Evolutionary conservation across 306 rosid species (phyloP), one percentile per base, ranked within the genome.

Genomic region (Lagenaria siceraria): DNA sequence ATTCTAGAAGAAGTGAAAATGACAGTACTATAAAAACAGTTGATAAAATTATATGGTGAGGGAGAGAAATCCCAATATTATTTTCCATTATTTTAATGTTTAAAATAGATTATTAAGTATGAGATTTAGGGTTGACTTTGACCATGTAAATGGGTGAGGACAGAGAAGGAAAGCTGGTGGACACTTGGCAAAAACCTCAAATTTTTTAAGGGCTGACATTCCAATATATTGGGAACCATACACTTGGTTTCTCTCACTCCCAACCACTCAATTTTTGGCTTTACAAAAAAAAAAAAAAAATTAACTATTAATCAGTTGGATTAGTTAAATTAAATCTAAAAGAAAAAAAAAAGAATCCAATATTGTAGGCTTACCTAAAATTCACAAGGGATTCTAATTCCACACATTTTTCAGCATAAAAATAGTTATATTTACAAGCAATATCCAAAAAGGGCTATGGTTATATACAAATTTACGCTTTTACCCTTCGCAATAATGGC

Each of bases 161-260:
- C 53, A 21, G 35, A 18, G 21, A 63, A 40, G 42, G 13, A 64
- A 24, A 60, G 18, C 3, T 64, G 25, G 15, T 8, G 42, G 22
- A 6, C 14, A 17, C 7, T 62, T 62, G 33, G 15, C 36, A 69
- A 69, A 69, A 69, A 10, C 55, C 0, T 38, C 42, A 4, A 3
- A 4, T 0, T 22, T 42, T 42, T 43, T 2, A 42, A 69, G 36
- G 36, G 74, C 29, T 19, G 74, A 38, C 18, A n/a, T 21, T 42
- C 75, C 75, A 21, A 69, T 11, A 69, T 69, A 69, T 42, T 43
- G 75, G 55, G 75, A 43, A 22, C 75, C 75, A 69, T 43, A 69
- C 56, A 69, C 8, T 66, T 66, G 74, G 29, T 66, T 66, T 66
- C 31, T 21, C 49, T 36, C 74, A 38, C 18, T 66, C 29, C 8